Conservation (phyloP, 768 basidiomycete genomes). For the Tulasnella sp. region DNA sequence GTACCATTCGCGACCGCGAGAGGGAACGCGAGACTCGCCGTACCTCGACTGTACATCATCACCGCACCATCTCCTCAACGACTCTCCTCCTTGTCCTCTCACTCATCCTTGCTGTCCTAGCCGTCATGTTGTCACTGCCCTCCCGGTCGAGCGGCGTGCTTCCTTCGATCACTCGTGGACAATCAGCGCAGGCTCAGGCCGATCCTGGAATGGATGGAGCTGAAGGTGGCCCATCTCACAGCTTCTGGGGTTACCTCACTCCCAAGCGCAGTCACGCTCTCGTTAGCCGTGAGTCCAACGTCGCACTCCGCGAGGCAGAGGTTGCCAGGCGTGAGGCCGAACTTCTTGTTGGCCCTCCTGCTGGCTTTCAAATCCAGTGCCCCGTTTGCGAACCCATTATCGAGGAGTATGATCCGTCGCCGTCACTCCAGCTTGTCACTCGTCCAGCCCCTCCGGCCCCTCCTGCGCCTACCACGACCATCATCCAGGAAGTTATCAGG, state of each 20-base stretch:
- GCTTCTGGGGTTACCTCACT: conserved; percentile 61
- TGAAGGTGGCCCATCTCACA: conserved; percentile 27
- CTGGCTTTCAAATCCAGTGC: conserved; percentile 39
- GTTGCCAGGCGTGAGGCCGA: conserved; percentile 85
- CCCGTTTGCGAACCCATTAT: conserved; percentile 18
- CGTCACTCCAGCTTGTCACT: conserved; percentile 36
- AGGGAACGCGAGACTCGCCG: no score
- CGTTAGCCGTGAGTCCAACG: conserved; percentile 63
- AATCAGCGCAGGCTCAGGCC: background rate
- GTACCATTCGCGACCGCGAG: no score
- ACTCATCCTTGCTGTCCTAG: conserved; percentile 75
- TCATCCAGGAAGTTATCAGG: conserved; percentile 69
- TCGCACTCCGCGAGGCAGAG: conserved; percentile 75
- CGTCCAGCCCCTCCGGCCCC: conserved; percentile 25
- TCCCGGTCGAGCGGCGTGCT: conserved; percentile 64
- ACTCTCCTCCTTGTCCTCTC: conserved; percentile 80
- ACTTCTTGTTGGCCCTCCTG: conserved; percentile 69
- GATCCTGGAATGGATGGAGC: background rate
- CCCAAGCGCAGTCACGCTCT: conserved; percentile 76
- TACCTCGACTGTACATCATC: conserved; percentile 30
- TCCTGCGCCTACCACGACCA: conserved; percentile 19
- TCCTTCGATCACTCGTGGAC: conserved; percentile 41
- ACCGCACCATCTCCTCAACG: conserved; percentile 80
- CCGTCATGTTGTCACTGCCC: conserved; percentile 81
- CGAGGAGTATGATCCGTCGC: conserved; percentile 32